phyloP scores from a whole-genome alignment of 352 stramenopile genomes.

The Pythium biforme region DNA sequence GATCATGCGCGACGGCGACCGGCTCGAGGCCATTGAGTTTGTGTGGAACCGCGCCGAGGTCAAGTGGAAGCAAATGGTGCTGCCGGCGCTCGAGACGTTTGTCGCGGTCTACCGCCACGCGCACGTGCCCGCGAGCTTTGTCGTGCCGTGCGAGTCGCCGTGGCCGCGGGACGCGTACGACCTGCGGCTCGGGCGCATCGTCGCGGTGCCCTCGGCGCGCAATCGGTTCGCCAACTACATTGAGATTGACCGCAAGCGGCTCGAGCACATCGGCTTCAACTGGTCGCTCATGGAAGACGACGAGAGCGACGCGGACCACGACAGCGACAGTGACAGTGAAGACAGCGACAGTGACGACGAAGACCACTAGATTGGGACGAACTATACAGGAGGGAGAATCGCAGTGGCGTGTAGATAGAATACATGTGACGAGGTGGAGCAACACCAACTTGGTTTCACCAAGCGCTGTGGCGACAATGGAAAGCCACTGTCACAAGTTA shows the following conservation, averaged over 20 bases:
- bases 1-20: conserved; percentile 43
- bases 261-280: conserved; percentile 50
- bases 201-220: conserved; percentile 23
- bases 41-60: conserved; percentile 44
- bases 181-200: conserved; percentile 40
- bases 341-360: neutral
- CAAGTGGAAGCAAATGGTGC: conserved; percentile 45
- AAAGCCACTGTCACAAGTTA: neutral
- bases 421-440: no score
- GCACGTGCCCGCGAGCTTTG: conserved; percentile 41
- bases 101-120: conserved; percentile 35
- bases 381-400: no score
- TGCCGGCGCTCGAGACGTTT: conserved; percentile 51
- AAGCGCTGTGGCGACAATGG: neutral
- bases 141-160: conserved; percentile 36
- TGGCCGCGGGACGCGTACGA: conserved; percentile 41
- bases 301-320: neutral
- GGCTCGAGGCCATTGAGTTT: conserved; percentile 53
- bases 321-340: conserved; percentile 1
- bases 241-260: conserved; percentile 43
- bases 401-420: no score
- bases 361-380: neutral
- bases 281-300: conserved; percentile 30
- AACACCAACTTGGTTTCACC: no score
- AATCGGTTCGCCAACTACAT: conserved; percentile 47